Percentiles rank a stretch among this genome's conserved stretches.
Evolutionary conservation across 495 filamentous ascomycete species (phyloP).

Genomic region (Podospora pseudoanserina): DNA sequence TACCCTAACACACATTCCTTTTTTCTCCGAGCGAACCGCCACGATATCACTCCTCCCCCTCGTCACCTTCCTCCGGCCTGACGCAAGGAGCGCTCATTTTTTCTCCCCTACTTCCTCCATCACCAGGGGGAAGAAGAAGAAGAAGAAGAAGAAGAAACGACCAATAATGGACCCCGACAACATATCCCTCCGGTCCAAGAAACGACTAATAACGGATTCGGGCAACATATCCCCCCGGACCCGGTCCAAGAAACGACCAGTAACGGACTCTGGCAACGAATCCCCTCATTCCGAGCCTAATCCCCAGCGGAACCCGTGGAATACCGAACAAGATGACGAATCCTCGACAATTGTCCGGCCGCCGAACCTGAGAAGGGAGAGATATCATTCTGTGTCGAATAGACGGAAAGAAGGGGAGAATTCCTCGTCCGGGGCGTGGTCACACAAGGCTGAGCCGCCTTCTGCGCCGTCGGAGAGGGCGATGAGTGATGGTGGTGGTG

Average conservation of each 20-base stretch:
- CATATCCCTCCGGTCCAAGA: not conserved
- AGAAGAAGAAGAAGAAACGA: not conserved
- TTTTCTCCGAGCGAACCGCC: not conserved
- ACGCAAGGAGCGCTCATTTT: not conserved
- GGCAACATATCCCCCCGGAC: constrained; percentile 1
- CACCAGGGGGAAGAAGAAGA: not conserved
- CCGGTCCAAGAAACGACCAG: too few species aligned
- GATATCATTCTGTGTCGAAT: not conserved
- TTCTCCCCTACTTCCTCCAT: not conserved
- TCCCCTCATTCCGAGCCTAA: not conserved
- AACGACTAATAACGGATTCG: not conserved
- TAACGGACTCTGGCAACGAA: not conserved
- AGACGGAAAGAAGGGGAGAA: not conserved
- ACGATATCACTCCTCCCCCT: not conserved
- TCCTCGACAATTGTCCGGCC: not conserved
- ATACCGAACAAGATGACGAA: not conserved
- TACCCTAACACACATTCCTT: not conserved
- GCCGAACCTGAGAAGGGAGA: not conserved
- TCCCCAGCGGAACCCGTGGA: not conserved
- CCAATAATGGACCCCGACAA: not conserved
- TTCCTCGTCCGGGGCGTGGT: constrained; percentile 5
- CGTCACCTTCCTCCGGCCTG: not conserved
- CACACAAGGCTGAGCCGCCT: constrained; percentile 7
- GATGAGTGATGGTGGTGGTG: not conserved
- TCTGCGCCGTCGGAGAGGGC: not conserved